phyloP scores from a whole-genome alignment of 192 early-diverging fungal species.

The Spizellomyces sp. region DNA sequence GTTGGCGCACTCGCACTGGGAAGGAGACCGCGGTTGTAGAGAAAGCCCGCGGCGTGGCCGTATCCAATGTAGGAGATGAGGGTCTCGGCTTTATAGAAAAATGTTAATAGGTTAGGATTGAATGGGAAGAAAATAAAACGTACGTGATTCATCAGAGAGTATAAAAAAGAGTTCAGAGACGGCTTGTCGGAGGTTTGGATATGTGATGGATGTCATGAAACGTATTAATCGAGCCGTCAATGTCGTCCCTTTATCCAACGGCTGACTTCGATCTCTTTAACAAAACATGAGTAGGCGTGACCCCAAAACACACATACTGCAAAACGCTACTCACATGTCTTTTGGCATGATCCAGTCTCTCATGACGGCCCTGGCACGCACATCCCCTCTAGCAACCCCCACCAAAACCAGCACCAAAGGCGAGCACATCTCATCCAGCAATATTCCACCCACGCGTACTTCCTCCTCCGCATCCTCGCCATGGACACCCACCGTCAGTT shows the following conservation, averaged over 20 bases:
- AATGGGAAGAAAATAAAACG: not conserved
- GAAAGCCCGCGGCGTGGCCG: conserved; percentile 90
- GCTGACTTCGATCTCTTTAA: conserved; percentile 68
- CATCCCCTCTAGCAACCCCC: conserved; percentile 57
- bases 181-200: conserved; percentile 60
- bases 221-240: conserved; percentile 67
- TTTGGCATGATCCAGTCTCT: conserved; percentile 59
- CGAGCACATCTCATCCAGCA: conserved; percentile 67
- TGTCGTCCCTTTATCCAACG: conserved; percentile 65
- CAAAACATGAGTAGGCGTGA: not conserved
- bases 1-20: not conserved
- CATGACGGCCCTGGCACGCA: conserved; percentile 42
- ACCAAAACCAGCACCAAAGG: conserved; percentile 69
- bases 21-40: conserved; percentile 70
- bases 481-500: conserved; percentile 19
- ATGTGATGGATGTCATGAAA: conserved; percentile 67
- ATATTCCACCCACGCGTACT: conserved; percentile 35
- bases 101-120: too few species aligned
- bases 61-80: conserved; percentile 82
- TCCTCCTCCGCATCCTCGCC: conserved; percentile 48
- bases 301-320: not conserved
- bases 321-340: conserved; percentile 59
- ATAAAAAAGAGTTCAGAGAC: conserved; percentile 68
- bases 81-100: conserved; percentile 58
- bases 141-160: conserved; percentile 73